phyloP scores from a whole-genome alignment of 257 asterid species.

The Cruciata laevipes region DNA sequence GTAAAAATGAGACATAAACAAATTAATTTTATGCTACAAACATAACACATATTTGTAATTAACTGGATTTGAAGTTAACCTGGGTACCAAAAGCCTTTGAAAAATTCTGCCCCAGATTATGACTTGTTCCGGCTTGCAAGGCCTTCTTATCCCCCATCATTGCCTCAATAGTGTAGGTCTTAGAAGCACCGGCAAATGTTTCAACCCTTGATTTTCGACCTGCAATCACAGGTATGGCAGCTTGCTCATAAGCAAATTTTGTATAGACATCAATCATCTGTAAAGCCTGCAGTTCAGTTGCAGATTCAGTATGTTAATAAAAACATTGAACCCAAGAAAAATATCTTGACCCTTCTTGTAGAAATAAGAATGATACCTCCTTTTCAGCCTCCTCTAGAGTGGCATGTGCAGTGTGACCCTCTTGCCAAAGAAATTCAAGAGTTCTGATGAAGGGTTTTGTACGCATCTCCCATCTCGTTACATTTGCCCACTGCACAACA shows the following conservation, averaged over 20 bases:
- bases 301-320: conserved; percentile 26
- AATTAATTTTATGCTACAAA: neutral
- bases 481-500: conserved; percentile 86
- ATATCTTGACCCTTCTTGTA: conserved; percentile 5
- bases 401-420: conserved; percentile 99
- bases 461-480: conserved; percentile 99
- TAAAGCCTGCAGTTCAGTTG: conserved; percentile 62
- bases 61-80: conserved; percentile 32
- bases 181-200: conserved; percentile 95
- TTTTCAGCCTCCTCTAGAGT: conserved; percentile 87
- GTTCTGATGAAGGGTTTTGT: conserved; percentile 94
- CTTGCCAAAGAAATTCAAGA: conserved; percentile 97
- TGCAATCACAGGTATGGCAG: conserved; percentile 95
- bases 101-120: conserved; percentile 96
- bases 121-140: conserved; percentile 98
- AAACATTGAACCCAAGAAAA: conserved; percentile 12
- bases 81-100: conserved; percentile 93
- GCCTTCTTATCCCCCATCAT: conserved; percentile 99
- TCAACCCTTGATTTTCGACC: conserved; percentile 93
- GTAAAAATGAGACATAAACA: neutral
- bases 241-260: conserved; percentile 90
- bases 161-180: conserved; percentile 94
- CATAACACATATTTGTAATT: neutral
- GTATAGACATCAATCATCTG: conserved; percentile 94
- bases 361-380: conserved; percentile 49